These are phyloP conservation scores for Fusarium chlamydosporum DNA, from an alignment of 2,329 filamentous ascomycete genomes.

Conservation along the genomic window DNA sequence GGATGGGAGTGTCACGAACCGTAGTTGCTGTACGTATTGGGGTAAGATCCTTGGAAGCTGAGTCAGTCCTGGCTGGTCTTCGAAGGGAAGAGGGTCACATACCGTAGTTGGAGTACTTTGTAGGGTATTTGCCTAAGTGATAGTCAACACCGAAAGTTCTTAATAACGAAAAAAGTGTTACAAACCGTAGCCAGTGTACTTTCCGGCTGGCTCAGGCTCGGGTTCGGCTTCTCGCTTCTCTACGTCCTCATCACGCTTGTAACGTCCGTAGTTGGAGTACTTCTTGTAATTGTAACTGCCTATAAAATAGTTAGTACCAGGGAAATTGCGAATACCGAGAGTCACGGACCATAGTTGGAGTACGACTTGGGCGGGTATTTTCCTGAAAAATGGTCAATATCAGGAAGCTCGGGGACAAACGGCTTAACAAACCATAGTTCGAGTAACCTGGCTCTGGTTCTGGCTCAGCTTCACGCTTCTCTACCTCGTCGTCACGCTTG, in stretches of 20 bases:
- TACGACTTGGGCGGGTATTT: constrained; percentile 19
- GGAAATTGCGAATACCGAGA: accelerated
- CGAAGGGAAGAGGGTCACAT: background rate
- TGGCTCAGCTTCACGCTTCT: constrained; percentile 10
- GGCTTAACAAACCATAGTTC: background rate
- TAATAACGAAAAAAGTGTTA: background rate
- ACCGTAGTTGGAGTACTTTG: constrained; percentile 16
- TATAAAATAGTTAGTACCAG: background rate
- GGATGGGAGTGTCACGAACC: background rate
- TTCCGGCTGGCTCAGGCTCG: constrained; percentile 3
- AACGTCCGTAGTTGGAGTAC: constrained; percentile 21
- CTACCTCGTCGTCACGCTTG: constrained; percentile 19
- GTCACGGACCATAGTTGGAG: constrained; percentile 18
- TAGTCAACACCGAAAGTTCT: background rate
- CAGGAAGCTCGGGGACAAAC: background rate
- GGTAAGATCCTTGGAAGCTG: too few species aligned
- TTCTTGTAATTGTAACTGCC: constrained; percentile 33
- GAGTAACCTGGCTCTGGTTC: constrained; percentile 10
- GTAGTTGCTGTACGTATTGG: too few species aligned
- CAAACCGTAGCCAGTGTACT: constrained; percentile 1
- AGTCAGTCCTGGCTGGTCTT: background rate
- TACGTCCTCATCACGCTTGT: constrained; percentile 22
- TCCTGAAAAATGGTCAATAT: constrained; percentile 9
- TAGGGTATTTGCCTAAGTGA: constrained; percentile 1
- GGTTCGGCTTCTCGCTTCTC: constrained; percentile 3